Evolutionary conservation across 345 rosid species (phyloP).

Genomic region (Populus davidiana): DNA sequence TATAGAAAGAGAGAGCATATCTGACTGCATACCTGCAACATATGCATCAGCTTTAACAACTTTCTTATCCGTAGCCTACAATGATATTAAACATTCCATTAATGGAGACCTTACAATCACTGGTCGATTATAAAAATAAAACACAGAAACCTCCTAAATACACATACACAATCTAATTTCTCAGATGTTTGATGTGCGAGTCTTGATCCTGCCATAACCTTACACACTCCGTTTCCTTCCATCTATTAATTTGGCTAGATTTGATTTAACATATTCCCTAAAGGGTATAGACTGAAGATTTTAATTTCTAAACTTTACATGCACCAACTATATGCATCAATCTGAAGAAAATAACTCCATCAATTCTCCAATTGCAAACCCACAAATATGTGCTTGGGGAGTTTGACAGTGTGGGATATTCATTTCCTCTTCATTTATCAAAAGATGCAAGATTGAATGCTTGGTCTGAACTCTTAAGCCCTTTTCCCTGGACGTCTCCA

Average conservation of each 20-base stretch:
- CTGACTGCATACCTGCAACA: slow-evolving; percentile 58
- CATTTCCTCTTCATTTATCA: neutral
- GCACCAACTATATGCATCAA: neutral
- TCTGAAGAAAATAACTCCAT: neutral
- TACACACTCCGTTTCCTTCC: neutral
- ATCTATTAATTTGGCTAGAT: neutral
- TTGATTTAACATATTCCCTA: neutral
- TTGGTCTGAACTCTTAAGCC: neutral
- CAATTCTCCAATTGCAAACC: neutral
- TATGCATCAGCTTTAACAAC: slow-evolving; percentile 89
- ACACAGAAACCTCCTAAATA: neutral
- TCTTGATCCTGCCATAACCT: neutral
- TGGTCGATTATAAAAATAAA: neutral
- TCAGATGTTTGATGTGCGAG: neutral
- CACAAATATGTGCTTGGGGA: neutral
- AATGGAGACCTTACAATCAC: neutral
- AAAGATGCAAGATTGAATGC: neutral
- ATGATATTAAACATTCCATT: slow-evolving; percentile 11
- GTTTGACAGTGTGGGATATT: neutral
- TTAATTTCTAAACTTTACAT: neutral
- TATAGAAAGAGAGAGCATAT: neutral
- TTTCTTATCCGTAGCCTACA: slow-evolving; percentile 81
- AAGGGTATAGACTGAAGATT: neutral
- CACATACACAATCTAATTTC: neutral
- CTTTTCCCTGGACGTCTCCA: neutral